Base-by-base conservation (phyloP, 805 yeast species). In the Candida incommunis region DNA sequence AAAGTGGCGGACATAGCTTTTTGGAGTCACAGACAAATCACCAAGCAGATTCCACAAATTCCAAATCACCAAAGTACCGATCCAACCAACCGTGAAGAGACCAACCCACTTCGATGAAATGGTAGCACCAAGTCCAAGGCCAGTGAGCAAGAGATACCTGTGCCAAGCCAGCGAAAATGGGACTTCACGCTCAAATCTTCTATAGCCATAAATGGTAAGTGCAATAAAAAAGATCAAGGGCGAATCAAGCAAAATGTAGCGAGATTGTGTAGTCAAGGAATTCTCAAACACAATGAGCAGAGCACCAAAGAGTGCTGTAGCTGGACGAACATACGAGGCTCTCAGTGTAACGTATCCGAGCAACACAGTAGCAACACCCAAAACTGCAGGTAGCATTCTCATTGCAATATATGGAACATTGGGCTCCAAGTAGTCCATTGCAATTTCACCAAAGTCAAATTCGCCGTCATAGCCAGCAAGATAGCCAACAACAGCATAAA, bases 91-190 rank as follows among this genome's bases (percentile, higher is more conserved):
- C 0, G 90, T 80, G 54, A 76, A 74, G 21, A 78, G 43, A 0
- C 95, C 96, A 3, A 81, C 71, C 71, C 78, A 74, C 56, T 84
- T 83, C 2, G 82, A 71, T 4, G 87, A 72, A 1, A 77, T 60
- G 1, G 78, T 60, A 41, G 68, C 71, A 15, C 75, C 95, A 52
- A 74, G 65, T 2, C 64, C 69, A 53, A 61, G 69, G 11, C 55
- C 80, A 23, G 79, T 61, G 29, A 70, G 51, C 1, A 69, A 41
- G 46, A 82, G 53, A 48, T 68, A 66, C 47, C 65, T 63, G 60
- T 62, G 65, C 92, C 94, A 85, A 26, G 55, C 50, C 26, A 50
- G 55, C 2, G 71, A 45, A 46, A 76, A 75, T 0, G 75, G 72
- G 9, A 49, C 54, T n/a, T 66, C 56, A 25, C 66, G 52, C 55